Conservation (phyloP, 108 stramenopile species). For the Schizochytrium sp. region DNA sequence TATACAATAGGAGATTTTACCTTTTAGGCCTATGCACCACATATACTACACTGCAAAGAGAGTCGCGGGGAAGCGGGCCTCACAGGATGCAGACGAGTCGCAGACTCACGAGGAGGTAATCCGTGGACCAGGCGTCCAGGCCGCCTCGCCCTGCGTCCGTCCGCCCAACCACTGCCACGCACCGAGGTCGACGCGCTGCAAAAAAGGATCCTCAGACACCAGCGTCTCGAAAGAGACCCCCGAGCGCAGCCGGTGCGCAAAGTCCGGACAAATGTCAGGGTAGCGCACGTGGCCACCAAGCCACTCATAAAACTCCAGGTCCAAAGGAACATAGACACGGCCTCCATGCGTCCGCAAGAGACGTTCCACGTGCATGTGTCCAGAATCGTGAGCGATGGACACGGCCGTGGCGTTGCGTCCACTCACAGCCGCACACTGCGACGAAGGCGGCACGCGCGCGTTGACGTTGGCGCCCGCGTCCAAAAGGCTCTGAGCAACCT, state of each 20-base stretch:
- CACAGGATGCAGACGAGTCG: no score
- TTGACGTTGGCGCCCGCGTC: background rate
- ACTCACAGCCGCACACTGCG: background rate
- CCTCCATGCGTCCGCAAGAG: background rate
- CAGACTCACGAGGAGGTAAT: background rate
- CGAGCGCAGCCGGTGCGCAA: background rate
- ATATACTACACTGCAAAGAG: no score
- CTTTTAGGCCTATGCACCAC: no score
- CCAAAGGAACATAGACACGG: background rate
- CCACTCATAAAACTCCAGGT: background rate
- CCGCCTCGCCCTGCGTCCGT: background rate
- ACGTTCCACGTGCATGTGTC: background rate
- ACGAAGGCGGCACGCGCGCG: background rate
- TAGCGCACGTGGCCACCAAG: background rate
- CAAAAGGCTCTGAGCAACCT: background rate
- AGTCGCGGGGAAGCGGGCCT: no score
- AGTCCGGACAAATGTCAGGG: background rate
- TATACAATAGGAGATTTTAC: no score
- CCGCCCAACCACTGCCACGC: background rate
- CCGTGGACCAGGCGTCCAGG: background rate
- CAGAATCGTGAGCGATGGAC: background rate
- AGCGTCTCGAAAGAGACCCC: background rate
- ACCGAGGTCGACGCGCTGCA: background rate
- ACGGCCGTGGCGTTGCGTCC: background rate
- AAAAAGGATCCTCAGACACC: background rate